Base-by-base conservation (phyloP, 2,329 filamentous ascomycete species). In the Scytalidium sp. region DNA sequence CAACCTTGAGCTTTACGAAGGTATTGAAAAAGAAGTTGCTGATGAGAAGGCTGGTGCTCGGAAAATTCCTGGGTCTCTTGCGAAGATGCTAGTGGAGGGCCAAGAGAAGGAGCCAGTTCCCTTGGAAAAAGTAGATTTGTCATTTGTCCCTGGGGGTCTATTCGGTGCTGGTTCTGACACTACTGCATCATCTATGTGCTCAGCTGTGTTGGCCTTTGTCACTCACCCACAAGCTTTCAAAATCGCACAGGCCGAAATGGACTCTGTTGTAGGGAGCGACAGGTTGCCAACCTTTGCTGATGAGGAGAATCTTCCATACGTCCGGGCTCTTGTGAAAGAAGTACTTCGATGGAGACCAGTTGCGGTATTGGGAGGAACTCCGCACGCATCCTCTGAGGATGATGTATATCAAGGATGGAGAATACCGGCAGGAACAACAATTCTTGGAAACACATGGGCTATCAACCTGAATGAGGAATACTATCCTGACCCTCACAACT, bases 251-350 rank as follows among this genome's bases (percentile, higher is more conserved):
- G 60, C 60, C 5, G 71, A 76, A 49, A 60, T 75, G 19, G 71
- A 75, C 47, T 42, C 56, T 0, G 64, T 74, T 1, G 51, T 75
- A 11, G 72, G 73, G 0, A 43, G 52, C 3, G 57, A 61, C 3
- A 60, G 73, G 3, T 47, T 68, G 8, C 73, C 73, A 0, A 59
- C 50, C 1, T 70, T 67, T 55, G 56, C 63, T 0, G 72, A 76
- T 46, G 65, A 67, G 29, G 45, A 56, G 2, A 55, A 65, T 3
- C 56, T 76, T 2, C 74, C 71, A 0, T 77, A 75, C 55, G 60
- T 76, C 3, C 58, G 65, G 13, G 68, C 67, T 32, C 56, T 71
- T 13, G 63, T 74, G 44, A 74, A 75, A 44, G 74, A 78, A 57
- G 63, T 64, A 0, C 56, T 73, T 19, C 62, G 73, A 4, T 76